Evolutionary conservation across 1,284 basidiomycete genomes (phyloP), one percentile per base, ranked within the genome.

Genomic region (Sporisorium scitamineum): DNA sequence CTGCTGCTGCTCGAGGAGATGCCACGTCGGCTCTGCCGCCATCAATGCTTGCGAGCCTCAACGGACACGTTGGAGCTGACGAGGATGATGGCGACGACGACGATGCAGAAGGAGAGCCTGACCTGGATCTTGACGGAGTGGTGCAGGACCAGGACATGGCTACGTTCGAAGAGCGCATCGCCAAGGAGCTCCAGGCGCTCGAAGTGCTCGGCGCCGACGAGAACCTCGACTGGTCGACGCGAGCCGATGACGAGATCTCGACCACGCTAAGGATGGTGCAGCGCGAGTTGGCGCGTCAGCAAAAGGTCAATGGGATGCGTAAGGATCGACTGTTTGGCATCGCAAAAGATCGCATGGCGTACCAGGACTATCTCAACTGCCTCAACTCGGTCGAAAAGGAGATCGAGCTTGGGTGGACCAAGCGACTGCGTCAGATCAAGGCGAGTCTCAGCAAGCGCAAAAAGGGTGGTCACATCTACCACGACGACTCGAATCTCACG

Each of bases 211-310:
- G 88, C 37, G 84, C 87, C 18, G 88, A 89, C 10, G 77, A 79
- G 50, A 87, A 87, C 8, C 47, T 76, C 4, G 78, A 81, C 53
- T 81, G 78, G 78, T 62, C 75, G 10, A 54, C 65, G n/a, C 75
- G 79, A 1, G 67, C 63, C 14, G 95, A 97, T 81, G 95, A 98
- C 85, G 94, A 95, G 54, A 93, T 98, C 65, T 92, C 94, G 2
- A 91, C 92, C 2, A 92, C 94, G 1, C 89, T 98, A 2, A 92
- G 96, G 1, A 91, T 93, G 66, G 93, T 93, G 31, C 95, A 98
- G 85, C 88, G 89, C n/a, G 90, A 93, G 75, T 88, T 98, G 4
- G 90, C 91, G 6, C 88, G 87, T 7, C 93, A 97, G 60, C 88
- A 92, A 2, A 89, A 90, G 9, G 88, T 90, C 66, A 98, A 98